These are phyloP conservation scores for Heliophila coronopifolia DNA, from an alignment of 441 rosid species.

Conservation along the genomic window DNA sequence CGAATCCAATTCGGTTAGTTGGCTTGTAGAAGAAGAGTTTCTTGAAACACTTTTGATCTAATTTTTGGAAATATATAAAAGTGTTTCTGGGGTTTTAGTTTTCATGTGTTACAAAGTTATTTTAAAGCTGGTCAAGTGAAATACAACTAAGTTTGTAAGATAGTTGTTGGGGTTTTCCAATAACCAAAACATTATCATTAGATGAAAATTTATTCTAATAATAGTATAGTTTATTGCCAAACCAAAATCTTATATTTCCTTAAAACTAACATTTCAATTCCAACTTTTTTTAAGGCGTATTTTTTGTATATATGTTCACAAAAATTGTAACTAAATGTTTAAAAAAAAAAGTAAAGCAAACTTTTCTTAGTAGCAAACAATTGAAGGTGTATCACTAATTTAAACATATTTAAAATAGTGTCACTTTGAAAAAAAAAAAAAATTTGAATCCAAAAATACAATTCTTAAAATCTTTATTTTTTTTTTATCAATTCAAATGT, in stretches of 20 bases:
- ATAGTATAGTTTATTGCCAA: not conserved
- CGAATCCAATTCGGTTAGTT: conserved; percentile 56
- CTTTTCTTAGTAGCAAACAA: too few relatives aligned
- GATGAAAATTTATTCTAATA: conserved; percentile 4
- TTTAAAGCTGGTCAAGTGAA: conserved; percentile 53
- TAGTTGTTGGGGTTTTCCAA: conserved; percentile 62
- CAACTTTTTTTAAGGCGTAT: too few relatives aligned
- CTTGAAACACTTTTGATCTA: conserved; percentile 13
- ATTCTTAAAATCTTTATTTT: too few relatives aligned
- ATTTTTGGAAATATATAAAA: not conserved
- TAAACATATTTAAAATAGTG: too few relatives aligned
- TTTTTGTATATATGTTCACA: too few relatives aligned
- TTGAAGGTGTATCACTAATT: too few relatives aligned
- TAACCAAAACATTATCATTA: conserved; percentile 29
- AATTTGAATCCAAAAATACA: too few relatives aligned
- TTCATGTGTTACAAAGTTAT: conserved; percentile 31
- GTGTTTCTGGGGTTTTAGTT: conserved; percentile 27
- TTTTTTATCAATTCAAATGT: too few relatives aligned
- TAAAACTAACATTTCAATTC: too few relatives aligned
- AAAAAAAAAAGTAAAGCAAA: too few relatives aligned
- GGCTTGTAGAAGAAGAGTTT: conserved; percentile 38
- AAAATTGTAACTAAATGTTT: too few relatives aligned
- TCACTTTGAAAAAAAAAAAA: too few relatives aligned
- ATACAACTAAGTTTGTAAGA: conserved; percentile 69
- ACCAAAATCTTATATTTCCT: not conserved